Base-by-base conservation (phyloP, 768 basidiomycete genomes). In the Phaeotremella skinneri region DNA sequence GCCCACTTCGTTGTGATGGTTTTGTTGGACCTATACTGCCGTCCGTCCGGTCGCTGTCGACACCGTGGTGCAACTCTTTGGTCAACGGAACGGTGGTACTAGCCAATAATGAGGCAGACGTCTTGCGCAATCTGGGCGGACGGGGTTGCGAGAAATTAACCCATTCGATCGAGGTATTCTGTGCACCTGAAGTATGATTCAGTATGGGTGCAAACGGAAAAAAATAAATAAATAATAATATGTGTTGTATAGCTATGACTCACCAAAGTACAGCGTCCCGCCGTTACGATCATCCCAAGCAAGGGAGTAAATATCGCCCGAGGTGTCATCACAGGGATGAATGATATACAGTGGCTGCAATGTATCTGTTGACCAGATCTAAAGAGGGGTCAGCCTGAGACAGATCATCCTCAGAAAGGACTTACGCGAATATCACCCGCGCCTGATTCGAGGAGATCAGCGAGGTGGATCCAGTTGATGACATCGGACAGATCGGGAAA, bases 91-190 rank as follows among this genome's bases (percentile, higher is more conserved):
- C 59, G 9, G 64, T 68, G 11, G 65, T 34, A 45, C 67, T 62
- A 5, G 61, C 61, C 34, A 56, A 61, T 3, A 66, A 55, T 5
- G 55, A 47, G 14, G 61, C 45, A 4, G 67, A 67, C 1, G 63
- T 21, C 37, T 65, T 66, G 43, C 67, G 59, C 52, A 57, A 30
- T 6, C 66, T 61, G 17, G 42, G 31, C 2, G 64, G 62, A 14
- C 55, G 51, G 1, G 62, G 55, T 37, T 64, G 55, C 11, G 73
- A 69, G 52, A 92, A 89, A 66, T 83, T 79, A 73, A 86, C 85
- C 90, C 90, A 96, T 69, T 96, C 90, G 27, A 96, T 81, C 13
- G 90, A 92, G 1, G 92, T 92, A 72, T 91, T 90, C 76, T 96
- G 90, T 72, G 90, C 92, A 23, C 69, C 69, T 71, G 50, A 16